Evolutionary conservation across 345 rosid species (phyloP).

Genomic region (Rubroshorea leprosula): DNA sequence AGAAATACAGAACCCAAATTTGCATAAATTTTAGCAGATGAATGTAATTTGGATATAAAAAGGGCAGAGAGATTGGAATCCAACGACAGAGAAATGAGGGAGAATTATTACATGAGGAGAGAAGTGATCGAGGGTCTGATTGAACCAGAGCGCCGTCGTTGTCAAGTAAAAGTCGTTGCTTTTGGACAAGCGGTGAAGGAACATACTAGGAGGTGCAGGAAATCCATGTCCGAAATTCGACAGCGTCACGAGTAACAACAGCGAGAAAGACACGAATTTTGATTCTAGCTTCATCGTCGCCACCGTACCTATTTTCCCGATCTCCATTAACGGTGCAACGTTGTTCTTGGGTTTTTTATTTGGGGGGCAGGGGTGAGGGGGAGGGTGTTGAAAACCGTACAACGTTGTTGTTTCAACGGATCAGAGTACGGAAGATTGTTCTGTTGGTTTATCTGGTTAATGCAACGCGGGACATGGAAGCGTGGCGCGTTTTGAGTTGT

Average conservation of each 20-base stretch:
- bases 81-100: too few species aligned
- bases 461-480: too few species aligned
- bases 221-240: conserved; percentile 34
- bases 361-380: background rate
- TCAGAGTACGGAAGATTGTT: too few species aligned
- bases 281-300: conserved; percentile 10
- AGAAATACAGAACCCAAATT: background rate
- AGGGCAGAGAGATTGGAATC: too few species aligned
- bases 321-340: background rate
- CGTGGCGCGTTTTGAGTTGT: too few species aligned
- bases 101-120: conserved; percentile 56
- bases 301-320: background rate
- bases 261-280: conserved; percentile 4
- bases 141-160: conserved; percentile 62
- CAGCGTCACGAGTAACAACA: conserved; percentile 1
- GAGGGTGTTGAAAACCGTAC: background rate
- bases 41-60: too few species aligned
- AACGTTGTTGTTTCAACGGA: too few species aligned
- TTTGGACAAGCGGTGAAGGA: conserved; percentile 31
- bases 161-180: conserved; percentile 47
- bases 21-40: too few species aligned
- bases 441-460: too few species aligned
- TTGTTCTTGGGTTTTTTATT: too few species aligned
- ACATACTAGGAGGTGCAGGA: conserved; percentile 29
- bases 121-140: conserved; percentile 86